Percentiles rank a stretch among this genome's conserved stretches.
Conservation (phyloP, 768 basidiomycete species). For the Suillus variegatus region DNA sequence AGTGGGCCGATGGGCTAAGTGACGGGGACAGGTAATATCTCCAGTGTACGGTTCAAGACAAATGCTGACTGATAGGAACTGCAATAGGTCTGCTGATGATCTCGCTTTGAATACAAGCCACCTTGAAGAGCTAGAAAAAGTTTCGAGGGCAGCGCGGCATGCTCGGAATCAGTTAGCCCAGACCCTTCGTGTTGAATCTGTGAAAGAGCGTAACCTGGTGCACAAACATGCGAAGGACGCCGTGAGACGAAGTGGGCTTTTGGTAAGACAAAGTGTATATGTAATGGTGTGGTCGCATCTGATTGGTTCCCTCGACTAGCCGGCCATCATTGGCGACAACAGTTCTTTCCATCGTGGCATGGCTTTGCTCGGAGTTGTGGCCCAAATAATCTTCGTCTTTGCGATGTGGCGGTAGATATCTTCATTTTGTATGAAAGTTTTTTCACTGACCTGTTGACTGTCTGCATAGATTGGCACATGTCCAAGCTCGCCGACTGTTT, state of each 20-base stretch:
- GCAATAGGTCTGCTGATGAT: conserved; percentile 39
- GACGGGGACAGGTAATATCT: conserved; percentile 58
- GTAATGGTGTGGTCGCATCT: conserved; percentile 3
- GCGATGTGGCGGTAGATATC: conserved; percentile 61
- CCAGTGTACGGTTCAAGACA: background rate
- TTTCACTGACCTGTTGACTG: conserved; percentile 9
- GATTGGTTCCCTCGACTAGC: conserved; percentile 19
- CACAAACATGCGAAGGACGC: conserved; percentile 36
- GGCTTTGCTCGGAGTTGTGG: conserved; percentile 36
- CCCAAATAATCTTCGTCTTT: conserved; percentile 49
- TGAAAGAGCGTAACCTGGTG: conserved; percentile 36
- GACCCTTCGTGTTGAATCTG: conserved; percentile 42
- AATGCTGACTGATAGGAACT: background rate
- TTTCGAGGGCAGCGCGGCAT: conserved; percentile 53
- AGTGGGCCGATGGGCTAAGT: conserved; percentile 55
- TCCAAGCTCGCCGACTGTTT: conserved; percentile 55
- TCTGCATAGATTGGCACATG: conserved; percentile 44
- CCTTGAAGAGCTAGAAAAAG: conserved; percentile 50
- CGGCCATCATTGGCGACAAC: conserved; percentile 18
- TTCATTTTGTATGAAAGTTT: conserved; percentile 5
- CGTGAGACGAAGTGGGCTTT: conserved; percentile 36
- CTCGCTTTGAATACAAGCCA: conserved; percentile 42
- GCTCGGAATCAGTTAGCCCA: conserved; percentile 47
- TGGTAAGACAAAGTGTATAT: conserved; percentile 35
- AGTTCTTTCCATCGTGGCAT: conserved; percentile 30